Base-by-base conservation (phyloP, 1,139 yeast species). In the Taphrina wiesneri region DNA sequence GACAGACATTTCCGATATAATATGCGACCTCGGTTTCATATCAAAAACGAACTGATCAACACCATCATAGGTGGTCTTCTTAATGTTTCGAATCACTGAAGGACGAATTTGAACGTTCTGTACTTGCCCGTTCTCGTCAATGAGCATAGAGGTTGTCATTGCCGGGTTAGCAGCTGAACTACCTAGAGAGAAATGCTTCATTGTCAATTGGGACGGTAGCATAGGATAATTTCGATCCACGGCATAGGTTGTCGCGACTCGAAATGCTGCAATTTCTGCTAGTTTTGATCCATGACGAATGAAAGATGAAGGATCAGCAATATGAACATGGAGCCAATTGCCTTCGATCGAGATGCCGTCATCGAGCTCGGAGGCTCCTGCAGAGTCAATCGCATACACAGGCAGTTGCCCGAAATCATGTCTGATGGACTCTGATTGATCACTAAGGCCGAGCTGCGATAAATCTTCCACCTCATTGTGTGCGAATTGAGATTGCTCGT, bases 251-350 rank as follows among this genome's bases (percentile, higher is more conserved):
- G 97, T 90, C 26, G 86, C 78, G 0, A 87, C 84, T 70, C 85
- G 81, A 49, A 79, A 81, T 68, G 81, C 82, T 0, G 96, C 96
- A 59, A 85, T 80, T 61, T 80, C 77, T 26, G 87, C 79, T n/a
- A 87, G 71, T 0, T 78, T 76, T 1, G 86, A 82, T 4, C 76
- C 73, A 0, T 85, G 83, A 19, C 76, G 75, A 26, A 85, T 75
- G 72, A 79, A 85, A 0, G 95, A 86, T 0, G 90, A 81, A 0
- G 98, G 98, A 74, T 92, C 93, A 0, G 99, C 98, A 68, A 93
- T 85, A 75, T 89, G 97, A 6, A 90, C 81, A 39, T 87, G 83
- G 4, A 92, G 73, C 73, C 73, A 70, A 0, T 75, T 76, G 1
- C 72, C 74, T 46, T 79, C 78, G 21, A 93, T 77, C 0, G 96